Evolutionary conservation across 805 yeast genomes (phyloP).

Genomic region (Candida ponderosae): DNA sequence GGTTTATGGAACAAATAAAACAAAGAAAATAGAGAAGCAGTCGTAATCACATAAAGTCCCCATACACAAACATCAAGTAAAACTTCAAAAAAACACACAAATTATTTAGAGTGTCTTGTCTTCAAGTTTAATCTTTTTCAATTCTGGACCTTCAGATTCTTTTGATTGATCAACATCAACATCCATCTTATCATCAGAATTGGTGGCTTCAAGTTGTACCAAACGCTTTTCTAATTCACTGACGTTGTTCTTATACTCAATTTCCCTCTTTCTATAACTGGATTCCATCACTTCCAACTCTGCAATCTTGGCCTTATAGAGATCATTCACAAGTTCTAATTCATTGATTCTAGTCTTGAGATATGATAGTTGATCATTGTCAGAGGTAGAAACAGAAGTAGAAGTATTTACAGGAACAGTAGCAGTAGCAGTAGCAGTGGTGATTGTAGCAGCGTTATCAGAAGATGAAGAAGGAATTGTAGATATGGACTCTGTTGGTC

Average conservation of each 20-base stretch:
- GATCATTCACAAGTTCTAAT: constrained; percentile 82
- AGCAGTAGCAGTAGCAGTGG: too few species aligned
- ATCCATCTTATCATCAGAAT: neutral
- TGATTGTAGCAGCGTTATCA: constrained; percentile 4
- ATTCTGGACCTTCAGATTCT: neutral
- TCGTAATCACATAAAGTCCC: too few species aligned
- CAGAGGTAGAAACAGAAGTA: neutral
- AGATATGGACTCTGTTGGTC: neutral
- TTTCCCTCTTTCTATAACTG: constrained; percentile 8
- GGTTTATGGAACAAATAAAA: too few species aligned
- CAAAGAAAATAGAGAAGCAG: too few species aligned
- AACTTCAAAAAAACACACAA: too few species aligned
- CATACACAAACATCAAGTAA: too few species aligned
- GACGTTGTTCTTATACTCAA: constrained; percentile 6
- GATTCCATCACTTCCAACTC: constrained; percentile 51
- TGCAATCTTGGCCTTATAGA: constrained; percentile 72
- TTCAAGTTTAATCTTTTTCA: neutral
- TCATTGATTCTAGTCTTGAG: constrained; percentile 78
- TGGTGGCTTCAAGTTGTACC: neutral
- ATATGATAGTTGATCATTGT: constrained; percentile 27
- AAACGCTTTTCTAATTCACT: constrained; percentile 3
- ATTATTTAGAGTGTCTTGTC: too few species aligned
- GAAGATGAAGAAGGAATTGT: constrained; percentile 16
- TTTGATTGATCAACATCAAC: too few species aligned
- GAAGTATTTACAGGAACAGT: constrained; percentile 1